These are phyloP conservation scores for Trichoderma hamatum DNA, from an alignment of 2,329 filamentous ascomycete species.

Conservation along the genomic window DNA sequence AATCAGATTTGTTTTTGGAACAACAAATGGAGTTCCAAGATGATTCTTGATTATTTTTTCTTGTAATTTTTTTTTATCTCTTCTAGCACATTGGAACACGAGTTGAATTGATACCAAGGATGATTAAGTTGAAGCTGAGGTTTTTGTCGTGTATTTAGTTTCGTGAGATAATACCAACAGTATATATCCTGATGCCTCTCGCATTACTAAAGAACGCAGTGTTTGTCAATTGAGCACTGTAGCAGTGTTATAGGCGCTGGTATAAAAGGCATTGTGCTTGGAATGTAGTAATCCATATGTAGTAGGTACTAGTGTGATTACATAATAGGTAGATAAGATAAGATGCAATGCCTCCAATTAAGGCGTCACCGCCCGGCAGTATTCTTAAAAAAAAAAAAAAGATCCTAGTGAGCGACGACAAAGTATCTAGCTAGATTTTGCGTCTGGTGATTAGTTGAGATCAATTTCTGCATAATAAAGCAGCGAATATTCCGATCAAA, in stretches of 20 bases:
- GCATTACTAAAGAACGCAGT: not conserved
- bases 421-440: slow-evolving; percentile 19
- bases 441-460: not conserved
- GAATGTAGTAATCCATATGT: too few relatives aligned
- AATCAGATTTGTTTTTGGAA: not conserved
- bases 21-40: not conserved
- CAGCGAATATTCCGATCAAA: slow-evolving; percentile 29
- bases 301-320: not conserved
- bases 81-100: not conserved
- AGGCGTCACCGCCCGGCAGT: slow-evolving; percentile 43
- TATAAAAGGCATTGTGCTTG: not conserved
- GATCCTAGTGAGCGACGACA: slow-evolving; percentile 26
- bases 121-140: not conserved
- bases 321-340: slow-evolving; percentile 10
- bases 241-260: not conserved
- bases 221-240: not conserved
- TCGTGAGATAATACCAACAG: not conserved
- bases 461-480: slow-evolving; percentile 14
- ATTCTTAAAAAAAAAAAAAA: slow-evolving; percentile 34
- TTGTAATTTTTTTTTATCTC: not conserved
- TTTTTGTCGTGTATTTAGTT: not conserved
- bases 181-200: not conserved
- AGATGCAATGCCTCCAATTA: not conserved
- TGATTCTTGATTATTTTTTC: not conserved
- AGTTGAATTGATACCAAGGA: not conserved